Base-by-base conservation (phyloP, 2,329 filamentous ascomycete species). In the Immersiporthe knoxdaviesiana region DNA sequence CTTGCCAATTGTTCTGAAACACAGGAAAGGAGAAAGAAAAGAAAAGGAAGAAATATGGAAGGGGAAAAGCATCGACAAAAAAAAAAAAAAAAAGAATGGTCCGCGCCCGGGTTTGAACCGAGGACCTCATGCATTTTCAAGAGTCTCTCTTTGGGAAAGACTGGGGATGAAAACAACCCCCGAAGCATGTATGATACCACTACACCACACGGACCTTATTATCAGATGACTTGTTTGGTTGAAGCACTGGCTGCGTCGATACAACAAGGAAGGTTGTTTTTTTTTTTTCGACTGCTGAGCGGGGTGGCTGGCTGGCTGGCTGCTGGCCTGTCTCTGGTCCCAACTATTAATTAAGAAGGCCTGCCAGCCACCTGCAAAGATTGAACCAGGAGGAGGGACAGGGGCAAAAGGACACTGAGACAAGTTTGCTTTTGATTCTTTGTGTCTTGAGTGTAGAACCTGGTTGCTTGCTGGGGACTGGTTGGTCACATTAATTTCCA, bases 171-270 rank as follows among this genome's bases (percentile, higher is more conserved):
- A n/a, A 1, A 32, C 2, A 21, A 16, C 27, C 8, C 64, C 64
- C 64, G 41, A 60, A 60, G 52, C 52, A 39, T 59, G 64, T 35
- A 66, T 66, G 37, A 58, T 66, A 47, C 52, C 64, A 60, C 64
- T 66, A 60, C 52, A 66, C 64, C 64, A 66, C 32, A 24, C 56
- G 56, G 56, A 37, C 56, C 24, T 30, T 27, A 7, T 14, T 18
- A 18, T 30, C 24, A 18, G n/a, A 24, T 54, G 50, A 47, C 18
- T 54, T n/a, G n/a, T 7, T 30, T 27, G 27, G 27, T 14, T 18
- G 12, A 56, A 30, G 5, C 27, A 30, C 2, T 16, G 27, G 1
- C n/a, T n/a, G 27, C 12, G 14, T 8, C 12, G 24, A 30, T 56
- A 56, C 12, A 56, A 56, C 52, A 56, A 56, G 44, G 44, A n/a